Conservation (phyloP, 768 basidiomycete genomes). For the Dioszegia crocea region DNA sequence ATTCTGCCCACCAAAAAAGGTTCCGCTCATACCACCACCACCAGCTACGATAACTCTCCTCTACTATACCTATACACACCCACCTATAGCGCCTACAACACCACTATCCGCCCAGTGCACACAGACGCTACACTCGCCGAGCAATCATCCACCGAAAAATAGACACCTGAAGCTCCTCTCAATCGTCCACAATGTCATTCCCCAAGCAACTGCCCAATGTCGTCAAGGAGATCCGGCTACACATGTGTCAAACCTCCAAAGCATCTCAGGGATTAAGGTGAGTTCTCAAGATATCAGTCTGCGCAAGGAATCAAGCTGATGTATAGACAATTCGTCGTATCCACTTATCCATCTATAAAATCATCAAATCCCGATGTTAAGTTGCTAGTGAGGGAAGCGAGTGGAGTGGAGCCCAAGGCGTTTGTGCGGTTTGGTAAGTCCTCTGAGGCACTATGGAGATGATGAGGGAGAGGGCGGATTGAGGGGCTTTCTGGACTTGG, state of each 20-base stretch:
- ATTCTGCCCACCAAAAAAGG: no score
- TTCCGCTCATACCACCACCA: background rate
- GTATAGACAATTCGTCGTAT: slow-evolving; percentile 46
- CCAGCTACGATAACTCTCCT: background rate
- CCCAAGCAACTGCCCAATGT: slow-evolving; percentile 45
- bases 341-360: slow-evolving; percentile 46
- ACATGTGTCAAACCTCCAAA: slow-evolving; percentile 46
- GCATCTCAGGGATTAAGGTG: slow-evolving; percentile 47
- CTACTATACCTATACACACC: background rate
- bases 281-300: slow-evolving; percentile 11
- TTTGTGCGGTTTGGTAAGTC: slow-evolving; percentile 49
- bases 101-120: background rate
- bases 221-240: slow-evolving; percentile 50
- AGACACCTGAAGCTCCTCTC: background rate
- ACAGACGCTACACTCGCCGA: background rate
- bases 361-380: slow-evolving; percentile 48
- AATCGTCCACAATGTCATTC: slow-evolving; percentile 38
- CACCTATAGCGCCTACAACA: background rate
- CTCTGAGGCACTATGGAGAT: no score
- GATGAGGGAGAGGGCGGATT: no score
- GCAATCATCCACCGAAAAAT: background rate
- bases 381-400: slow-evolving; percentile 49
- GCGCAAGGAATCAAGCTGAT: background rate
- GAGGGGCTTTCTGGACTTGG: no score
- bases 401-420: slow-evolving; percentile 42